phyloP scores from a whole-genome alignment of 2,329 filamentous ascomycete genomes.

The Microcyclospora tardicrescens region DNA sequence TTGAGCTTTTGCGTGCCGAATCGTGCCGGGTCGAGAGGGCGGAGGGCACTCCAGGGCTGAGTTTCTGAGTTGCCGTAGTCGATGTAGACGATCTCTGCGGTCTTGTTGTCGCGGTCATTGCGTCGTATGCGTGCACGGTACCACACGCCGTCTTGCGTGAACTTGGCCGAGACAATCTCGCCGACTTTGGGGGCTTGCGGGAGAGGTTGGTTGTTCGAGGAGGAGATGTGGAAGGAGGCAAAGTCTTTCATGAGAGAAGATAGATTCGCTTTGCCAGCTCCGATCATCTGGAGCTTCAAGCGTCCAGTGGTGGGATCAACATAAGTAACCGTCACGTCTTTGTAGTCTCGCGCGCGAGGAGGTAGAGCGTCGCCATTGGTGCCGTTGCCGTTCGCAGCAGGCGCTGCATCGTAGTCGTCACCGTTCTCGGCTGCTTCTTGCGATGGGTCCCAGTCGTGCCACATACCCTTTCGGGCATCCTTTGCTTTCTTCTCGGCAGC shows the following conservation, averaged over 20 bases:
- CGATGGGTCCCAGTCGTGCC: slow-evolving; percentile 88
- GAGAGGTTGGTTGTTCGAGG: slow-evolving; percentile 63
- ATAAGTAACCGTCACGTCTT: slow-evolving; percentile 84
- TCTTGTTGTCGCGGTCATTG: slow-evolving; percentile 82
- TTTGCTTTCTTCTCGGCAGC: slow-evolving; percentile 83
- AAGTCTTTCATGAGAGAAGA: slow-evolving; percentile 85
- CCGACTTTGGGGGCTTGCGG: slow-evolving; percentile 73
- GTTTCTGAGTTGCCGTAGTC: slow-evolving; percentile 94
- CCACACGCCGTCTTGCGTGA: slow-evolving; percentile 81
- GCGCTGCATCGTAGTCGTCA: slow-evolving; percentile 29
- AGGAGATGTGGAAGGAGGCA: slow-evolving; percentile 76
- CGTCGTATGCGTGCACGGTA: slow-evolving; percentile 84
- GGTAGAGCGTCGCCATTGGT: slow-evolving; percentile 39
- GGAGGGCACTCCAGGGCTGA: slow-evolving; percentile 70
- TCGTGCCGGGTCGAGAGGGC: slow-evolving; percentile 63
- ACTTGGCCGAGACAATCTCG: slow-evolving; percentile 81
- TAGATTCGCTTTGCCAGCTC: slow-evolving; percentile 70
- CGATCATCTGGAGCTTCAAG: slow-evolving; percentile 84
- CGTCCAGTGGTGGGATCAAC: slow-evolving; percentile 63
- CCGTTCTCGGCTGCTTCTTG: slow-evolving; percentile 54
- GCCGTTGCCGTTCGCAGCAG: slow-evolving; percentile 33
- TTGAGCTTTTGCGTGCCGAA: slow-evolving; percentile 75
- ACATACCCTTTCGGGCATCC: slow-evolving; percentile 73
- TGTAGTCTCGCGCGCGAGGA: slow-evolving; percentile 71
- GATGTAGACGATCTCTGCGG: slow-evolving; percentile 82